A percentile compares a stretch with the other conserved stretches of the same genome.
Conservation (phyloP, 23 red algal genomes). For the Chondrus crispus region DNA sequence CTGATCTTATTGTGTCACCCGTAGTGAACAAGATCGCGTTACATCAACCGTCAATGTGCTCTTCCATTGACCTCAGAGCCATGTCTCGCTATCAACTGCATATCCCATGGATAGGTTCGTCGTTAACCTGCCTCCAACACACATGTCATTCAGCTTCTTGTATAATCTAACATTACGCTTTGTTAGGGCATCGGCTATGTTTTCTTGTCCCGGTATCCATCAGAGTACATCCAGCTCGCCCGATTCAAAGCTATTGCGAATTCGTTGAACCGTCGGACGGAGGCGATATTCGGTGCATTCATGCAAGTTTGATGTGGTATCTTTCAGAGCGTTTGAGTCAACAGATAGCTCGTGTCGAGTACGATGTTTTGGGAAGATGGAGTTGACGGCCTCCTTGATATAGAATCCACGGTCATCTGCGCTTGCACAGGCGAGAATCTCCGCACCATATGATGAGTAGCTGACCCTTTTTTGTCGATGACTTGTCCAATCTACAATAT, state of each 20-base stretch:
- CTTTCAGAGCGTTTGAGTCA: constrained; percentile 2
- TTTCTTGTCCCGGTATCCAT: background rate
- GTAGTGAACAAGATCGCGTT: too few species aligned
- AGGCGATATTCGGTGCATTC: background rate
- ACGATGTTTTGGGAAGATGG: background rate
- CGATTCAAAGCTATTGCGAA: background rate
- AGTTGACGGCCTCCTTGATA: background rate
- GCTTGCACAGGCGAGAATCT: background rate
- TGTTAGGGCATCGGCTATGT: background rate
- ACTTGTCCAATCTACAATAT: background rate
- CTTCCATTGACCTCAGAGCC: too few species aligned
- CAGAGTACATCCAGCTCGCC: background rate
- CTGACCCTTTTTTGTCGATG: background rate
- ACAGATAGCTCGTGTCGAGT: background rate
- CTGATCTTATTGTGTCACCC: too few species aligned
- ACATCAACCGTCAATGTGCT: too few species aligned
- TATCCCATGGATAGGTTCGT: too few species aligned
- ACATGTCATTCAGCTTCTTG: background rate
- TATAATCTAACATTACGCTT: background rate
- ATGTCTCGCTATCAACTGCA: too few species aligned
- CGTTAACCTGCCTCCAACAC: too few species aligned
- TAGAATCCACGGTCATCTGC: background rate
- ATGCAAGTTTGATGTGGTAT: background rate
- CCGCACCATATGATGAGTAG: background rate
- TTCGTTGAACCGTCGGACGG: background rate